These are phyloP conservation scores for Cocos nucifera DNA, from an alignment of 176 grass and related monocot species.

Conservation along the genomic window DNA sequence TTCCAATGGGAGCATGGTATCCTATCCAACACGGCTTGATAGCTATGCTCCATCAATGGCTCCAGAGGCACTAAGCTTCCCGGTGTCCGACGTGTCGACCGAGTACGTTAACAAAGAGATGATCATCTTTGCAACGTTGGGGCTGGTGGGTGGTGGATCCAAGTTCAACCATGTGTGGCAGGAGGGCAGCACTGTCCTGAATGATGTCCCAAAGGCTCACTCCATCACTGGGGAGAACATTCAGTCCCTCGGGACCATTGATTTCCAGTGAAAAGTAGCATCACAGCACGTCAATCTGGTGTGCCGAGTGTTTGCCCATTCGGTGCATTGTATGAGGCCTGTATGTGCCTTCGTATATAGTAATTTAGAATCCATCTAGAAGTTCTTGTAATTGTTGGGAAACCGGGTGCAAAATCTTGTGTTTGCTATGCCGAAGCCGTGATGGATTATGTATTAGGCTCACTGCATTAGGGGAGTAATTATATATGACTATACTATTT, in stretches of 20 bases:
- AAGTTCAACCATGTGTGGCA: constrained; percentile 87
- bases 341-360: too few relatives aligned
- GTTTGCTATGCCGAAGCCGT: too few relatives aligned
- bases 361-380: too few relatives aligned
- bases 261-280: constrained; percentile 32
- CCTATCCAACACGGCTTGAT: constrained; percentile 57
- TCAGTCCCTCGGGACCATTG: constrained; percentile 45
- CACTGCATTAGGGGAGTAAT: too few relatives aligned
- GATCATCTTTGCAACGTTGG: constrained; percentile 71
- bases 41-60: constrained; percentile 79
- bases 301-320: too few relatives aligned
- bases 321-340: too few relatives aligned
- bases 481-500: too few relatives aligned
- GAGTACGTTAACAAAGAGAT: constrained; percentile 42
- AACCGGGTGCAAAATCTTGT: too few relatives aligned
- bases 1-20: constrained; percentile 57
- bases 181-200: constrained; percentile 40
- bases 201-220: constrained; percentile 60
- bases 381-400: too few relatives aligned
- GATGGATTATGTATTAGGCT: too few relatives aligned
- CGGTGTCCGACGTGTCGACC: constrained; percentile 34
- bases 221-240: constrained; percentile 62
- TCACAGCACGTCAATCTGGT: too few relatives aligned
- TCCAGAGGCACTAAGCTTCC: constrained; percentile 31
- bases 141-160: constrained; percentile 28